Conservation (phyloP, 164 flowering plant genomes). For the Vitis rotundifolia region DNA sequence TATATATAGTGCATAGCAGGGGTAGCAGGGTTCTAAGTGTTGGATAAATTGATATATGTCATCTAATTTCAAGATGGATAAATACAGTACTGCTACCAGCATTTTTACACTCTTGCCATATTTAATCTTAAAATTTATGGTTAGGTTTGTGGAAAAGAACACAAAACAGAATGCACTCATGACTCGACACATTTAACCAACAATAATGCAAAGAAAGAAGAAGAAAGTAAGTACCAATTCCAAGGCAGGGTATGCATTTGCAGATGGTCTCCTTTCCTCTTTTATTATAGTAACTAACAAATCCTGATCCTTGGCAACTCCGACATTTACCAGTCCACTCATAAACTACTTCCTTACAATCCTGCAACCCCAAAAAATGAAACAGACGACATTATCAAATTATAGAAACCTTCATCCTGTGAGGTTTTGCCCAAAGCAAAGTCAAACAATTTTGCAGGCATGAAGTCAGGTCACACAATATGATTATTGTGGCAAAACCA, state of each 20-base stretch:
- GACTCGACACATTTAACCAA: not conserved
- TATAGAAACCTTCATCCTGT: no score
- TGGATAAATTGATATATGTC: no score
- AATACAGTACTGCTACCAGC: no score
- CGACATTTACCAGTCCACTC: constrained; percentile 99
- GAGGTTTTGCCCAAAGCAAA: not conserved
- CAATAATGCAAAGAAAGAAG: not conserved
- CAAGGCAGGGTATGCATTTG: constrained; percentile 94
- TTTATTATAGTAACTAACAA: constrained; percentile 77
- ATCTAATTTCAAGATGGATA: no score
- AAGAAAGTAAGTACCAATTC: constrained; percentile 66
- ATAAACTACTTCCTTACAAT: constrained; percentile 86
- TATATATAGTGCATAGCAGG: no score
- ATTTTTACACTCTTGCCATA: not conserved
- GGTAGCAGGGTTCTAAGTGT: no score
- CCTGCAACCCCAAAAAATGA: constrained; percentile 42
- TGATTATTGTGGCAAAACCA: no score
- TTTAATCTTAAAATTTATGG: not conserved
- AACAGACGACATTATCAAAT: not conserved
- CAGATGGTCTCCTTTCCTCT: constrained; percentile 79
- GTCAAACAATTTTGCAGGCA: not conserved
- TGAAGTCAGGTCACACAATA: no score
- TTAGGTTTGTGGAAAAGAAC: not conserved
- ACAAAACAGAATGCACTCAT: not conserved
- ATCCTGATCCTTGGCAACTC: constrained; percentile 92